These are phyloP conservation scores for Penicillium sp. DNA, from an alignment of 2,329 filamentous ascomycete species.

Conservation along the genomic window DNA sequence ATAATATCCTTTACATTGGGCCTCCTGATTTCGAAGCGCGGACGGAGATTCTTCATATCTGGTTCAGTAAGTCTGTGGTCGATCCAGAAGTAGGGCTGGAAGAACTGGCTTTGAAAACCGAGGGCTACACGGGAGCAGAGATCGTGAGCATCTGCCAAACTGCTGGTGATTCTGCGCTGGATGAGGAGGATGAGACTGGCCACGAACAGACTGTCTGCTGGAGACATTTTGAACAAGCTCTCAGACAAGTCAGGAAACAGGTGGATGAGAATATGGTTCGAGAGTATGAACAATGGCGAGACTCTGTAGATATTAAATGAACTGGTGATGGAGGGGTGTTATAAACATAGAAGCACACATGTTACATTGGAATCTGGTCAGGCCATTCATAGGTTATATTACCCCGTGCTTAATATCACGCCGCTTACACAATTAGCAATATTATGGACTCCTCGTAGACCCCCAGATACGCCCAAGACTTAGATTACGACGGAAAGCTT, in stretches of 20 bases:
- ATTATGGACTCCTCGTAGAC: too few species aligned
- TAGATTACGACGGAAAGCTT: too few species aligned
- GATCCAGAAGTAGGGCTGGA: constrained; percentile 68
- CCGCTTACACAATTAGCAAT: too few species aligned
- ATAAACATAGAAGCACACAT: not conserved
- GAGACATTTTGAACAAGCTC: constrained; percentile 51
- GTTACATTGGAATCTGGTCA: not conserved
- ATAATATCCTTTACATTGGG: constrained; percentile 82
- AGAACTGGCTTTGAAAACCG: constrained; percentile 66
- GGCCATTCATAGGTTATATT: too few species aligned
- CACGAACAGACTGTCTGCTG: constrained; percentile 43
- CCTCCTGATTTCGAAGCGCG: constrained; percentile 76
- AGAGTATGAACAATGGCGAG: constrained; percentile 63
- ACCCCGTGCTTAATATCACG: too few species aligned
- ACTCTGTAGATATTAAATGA: constrained; percentile 22
- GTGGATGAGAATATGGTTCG: constrained; percentile 65
- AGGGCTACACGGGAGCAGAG: constrained; percentile 87
- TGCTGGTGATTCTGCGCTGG: constrained; percentile 57
- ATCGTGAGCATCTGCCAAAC: constrained; percentile 66
- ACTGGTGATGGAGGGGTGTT: not conserved
- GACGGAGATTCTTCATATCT: constrained; percentile 74
- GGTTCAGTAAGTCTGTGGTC: constrained; percentile 66
- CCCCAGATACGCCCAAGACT: too few species aligned
- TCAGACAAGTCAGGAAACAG: constrained; percentile 57
- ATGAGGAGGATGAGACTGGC: constrained; percentile 54